These are phyloP conservation scores for Turnera subulata DNA, from an alignment of 345 rosid genomes.

Conservation along the genomic window DNA sequence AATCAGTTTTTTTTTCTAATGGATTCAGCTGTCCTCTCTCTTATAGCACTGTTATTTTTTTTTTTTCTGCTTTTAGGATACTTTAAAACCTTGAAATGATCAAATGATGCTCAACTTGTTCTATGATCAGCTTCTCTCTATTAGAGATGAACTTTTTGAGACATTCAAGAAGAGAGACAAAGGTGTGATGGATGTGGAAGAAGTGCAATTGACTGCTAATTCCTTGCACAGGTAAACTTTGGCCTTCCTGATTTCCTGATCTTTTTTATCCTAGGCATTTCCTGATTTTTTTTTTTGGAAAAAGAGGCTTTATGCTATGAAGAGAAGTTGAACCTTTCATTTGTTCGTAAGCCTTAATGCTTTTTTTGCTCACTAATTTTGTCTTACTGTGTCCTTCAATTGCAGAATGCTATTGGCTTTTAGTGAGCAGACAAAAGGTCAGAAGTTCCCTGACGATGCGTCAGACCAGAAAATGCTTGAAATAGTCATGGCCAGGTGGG, in stretches of 20 bases:
- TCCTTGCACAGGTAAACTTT: slow-evolving; percentile 71
- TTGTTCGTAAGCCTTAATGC: background rate
- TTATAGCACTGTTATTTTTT: too few relatives aligned
- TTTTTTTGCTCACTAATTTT: background rate
- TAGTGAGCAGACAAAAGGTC: slow-evolving; percentile 73
- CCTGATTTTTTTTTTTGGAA: background rate
- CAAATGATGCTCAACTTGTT: background rate
- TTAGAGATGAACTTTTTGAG: slow-evolving; percentile 91
- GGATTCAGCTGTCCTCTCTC: too few relatives aligned
- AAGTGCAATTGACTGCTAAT: slow-evolving; percentile 77
- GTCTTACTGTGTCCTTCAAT: slow-evolving; percentile 18
- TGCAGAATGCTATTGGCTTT: slow-evolving; percentile 88
- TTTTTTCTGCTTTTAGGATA: background rate
- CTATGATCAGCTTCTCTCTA: slow-evolving; percentile 62
- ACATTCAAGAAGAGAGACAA: slow-evolving; percentile 92
- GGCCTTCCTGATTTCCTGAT: background rate
- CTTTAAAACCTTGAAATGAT: background rate
- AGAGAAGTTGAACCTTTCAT: background rate
- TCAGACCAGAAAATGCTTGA: slow-evolving; percentile 91
- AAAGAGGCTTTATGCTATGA: background rate
- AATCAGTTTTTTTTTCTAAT: too few relatives aligned
- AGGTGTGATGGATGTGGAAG: slow-evolving; percentile 86
- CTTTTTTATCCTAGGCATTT: background rate
- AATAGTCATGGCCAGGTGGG: slow-evolving; percentile 80
- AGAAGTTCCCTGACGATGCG: slow-evolving; percentile 65